A percentile compares a stretch with the other conserved stretches of the same genome.
Evolutionary conservation across 2,329 filamentous ascomycete species (phyloP).

Genomic region (Ceratocystis eucalypticola): DNA sequence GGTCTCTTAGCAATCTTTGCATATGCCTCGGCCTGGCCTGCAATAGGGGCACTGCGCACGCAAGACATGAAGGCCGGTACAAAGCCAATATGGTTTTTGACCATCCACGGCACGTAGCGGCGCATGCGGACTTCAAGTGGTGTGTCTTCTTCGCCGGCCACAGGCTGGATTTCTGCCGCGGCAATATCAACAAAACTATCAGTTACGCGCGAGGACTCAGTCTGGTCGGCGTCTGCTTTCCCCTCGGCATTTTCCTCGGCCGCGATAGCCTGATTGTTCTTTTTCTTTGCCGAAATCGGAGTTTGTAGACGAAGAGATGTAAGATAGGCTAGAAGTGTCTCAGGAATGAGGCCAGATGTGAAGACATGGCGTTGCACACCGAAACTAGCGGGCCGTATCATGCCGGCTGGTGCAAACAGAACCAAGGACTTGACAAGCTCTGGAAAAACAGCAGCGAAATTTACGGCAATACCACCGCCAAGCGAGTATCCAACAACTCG

Average conservation of each 20-base stretch:
- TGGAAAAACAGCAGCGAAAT: slow-evolving; percentile 62
- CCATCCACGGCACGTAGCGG: slow-evolving; percentile 44
- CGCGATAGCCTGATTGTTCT: slow-evolving; percentile 11
- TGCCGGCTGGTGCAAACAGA: slow-evolving; percentile 64
- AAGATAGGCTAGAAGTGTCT: slow-evolving; percentile 35
- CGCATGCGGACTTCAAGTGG: slow-evolving; percentile 36
- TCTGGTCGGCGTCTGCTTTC: slow-evolving; percentile 5
- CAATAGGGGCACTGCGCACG: slow-evolving; percentile 40
- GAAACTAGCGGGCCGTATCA: slow-evolving; percentile 48
- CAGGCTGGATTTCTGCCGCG: slow-evolving; percentile 30
- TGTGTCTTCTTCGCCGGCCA: slow-evolving; percentile 21
- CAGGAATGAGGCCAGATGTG: slow-evolving; percentile 41
- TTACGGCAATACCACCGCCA: slow-evolving; percentile 62
- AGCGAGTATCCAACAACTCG: slow-evolving; percentile 67
- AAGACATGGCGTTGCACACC: slow-evolving; percentile 40
- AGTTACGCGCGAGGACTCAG: slow-evolving; percentile 16
- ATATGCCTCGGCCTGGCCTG: slow-evolving; percentile 40
- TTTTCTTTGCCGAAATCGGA: slow-evolving; percentile 34
- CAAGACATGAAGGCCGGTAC: slow-evolving; percentile 47
- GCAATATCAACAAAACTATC: slow-evolving; percentile 30
- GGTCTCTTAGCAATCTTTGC: slow-evolving; percentile 31
- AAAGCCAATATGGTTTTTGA: slow-evolving; percentile 43
- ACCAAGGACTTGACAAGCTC: slow-evolving; percentile 54
- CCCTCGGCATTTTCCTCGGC: background rate
- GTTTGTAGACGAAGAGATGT: slow-evolving; percentile 36